These are phyloP conservation scores for Fusarium odoratissimum DNA, from an alignment of 2,329 filamentous ascomycete genomes.

Conservation along the genomic window DNA sequence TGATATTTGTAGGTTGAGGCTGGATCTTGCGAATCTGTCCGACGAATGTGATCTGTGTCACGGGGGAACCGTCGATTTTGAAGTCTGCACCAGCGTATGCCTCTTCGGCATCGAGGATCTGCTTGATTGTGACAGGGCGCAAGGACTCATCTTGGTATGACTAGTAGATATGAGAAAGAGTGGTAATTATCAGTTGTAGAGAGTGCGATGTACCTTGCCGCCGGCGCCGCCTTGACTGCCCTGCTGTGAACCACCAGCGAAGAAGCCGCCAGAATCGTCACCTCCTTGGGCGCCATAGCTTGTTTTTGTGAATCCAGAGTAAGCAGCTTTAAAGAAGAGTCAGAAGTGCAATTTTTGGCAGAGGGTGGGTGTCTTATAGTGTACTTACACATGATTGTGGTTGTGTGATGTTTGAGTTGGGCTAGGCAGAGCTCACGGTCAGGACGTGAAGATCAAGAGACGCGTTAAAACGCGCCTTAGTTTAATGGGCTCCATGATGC, in stretches of 20 bases:
- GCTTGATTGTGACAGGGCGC: slow-evolving; percentile 94
- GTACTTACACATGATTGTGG: slow-evolving; percentile 51
- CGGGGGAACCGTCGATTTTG: slow-evolving; percentile 80
- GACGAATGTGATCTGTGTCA: slow-evolving; percentile 82
- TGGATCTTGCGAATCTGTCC: slow-evolving; percentile 91
- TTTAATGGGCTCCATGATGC: slow-evolving; percentile 45
- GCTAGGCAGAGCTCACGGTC: slow-evolving; percentile 25
- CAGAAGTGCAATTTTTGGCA: slow-evolving; percentile 9
- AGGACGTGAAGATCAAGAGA: slow-evolving; percentile 38
- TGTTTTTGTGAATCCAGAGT: slow-evolving; percentile 60
- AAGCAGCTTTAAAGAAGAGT: slow-evolving; percentile 54
- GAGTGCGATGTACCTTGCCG: slow-evolving; percentile 54
- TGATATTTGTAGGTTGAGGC: slow-evolving; percentile 89
- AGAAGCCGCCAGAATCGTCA: slow-evolving; percentile 72
- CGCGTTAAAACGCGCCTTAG: slow-evolving; percentile 49
- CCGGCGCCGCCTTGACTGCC: slow-evolving; percentile 62
- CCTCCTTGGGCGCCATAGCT: slow-evolving; percentile 66
- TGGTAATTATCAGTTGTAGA: background rate
- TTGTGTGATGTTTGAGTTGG: slow-evolving; percentile 32
- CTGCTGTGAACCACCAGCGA: slow-evolving; percentile 68
- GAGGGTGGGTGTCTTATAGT: background rate
- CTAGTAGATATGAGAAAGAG: slow-evolving; percentile 48
- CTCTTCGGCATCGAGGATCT: slow-evolving; percentile 85
- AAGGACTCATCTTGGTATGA: slow-evolving; percentile 84
- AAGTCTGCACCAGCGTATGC: slow-evolving; percentile 79